Evolutionary conservation across 2,329 filamentous ascomycete species (phyloP).

Genomic region (Trichoderma aggressivum): DNA sequence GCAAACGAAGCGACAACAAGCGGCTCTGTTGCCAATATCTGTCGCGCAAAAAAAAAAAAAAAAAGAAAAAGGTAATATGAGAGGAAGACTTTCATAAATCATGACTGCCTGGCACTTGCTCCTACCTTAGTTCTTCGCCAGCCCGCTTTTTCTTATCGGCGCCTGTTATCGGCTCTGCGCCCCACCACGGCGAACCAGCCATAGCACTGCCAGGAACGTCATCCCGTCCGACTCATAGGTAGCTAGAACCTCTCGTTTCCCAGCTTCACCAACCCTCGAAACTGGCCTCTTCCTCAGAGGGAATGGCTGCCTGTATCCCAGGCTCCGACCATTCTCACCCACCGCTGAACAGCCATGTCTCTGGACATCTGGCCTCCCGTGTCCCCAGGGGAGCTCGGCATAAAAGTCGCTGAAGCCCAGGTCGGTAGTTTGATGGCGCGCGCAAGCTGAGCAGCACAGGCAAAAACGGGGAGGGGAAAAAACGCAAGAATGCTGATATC

Average conservation of each 20-base stretch:
- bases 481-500: conserved; percentile 27
- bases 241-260: background rate
- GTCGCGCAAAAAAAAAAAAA: background rate
- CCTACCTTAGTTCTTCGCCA: background rate
- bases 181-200: background rate
- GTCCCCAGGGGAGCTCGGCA: conserved; percentile 48
- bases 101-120: conserved; percentile 20
- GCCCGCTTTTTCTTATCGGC: conserved; percentile 11
- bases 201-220: background rate
- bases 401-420: conserved; percentile 48
- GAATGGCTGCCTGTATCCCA: conserved; percentile 19
- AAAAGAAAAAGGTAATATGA: background rate
- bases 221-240: background rate
- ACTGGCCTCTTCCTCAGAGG: conserved; percentile 9
- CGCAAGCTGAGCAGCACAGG: background rate
- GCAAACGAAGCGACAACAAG: background rate
- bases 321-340: conserved; percentile 5
- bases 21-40: background rate
- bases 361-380: conserved; percentile 58
- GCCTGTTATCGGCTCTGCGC: background rate
- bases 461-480: background rate
- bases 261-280: background rate
- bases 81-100: background rate
- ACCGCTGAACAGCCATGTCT: conserved; percentile 43
- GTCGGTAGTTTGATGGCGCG: conserved; percentile 35